These are phyloP conservation scores for Ligustrum vulgare DNA, from an alignment of 257 asterid species.

Conservation along the genomic window DNA sequence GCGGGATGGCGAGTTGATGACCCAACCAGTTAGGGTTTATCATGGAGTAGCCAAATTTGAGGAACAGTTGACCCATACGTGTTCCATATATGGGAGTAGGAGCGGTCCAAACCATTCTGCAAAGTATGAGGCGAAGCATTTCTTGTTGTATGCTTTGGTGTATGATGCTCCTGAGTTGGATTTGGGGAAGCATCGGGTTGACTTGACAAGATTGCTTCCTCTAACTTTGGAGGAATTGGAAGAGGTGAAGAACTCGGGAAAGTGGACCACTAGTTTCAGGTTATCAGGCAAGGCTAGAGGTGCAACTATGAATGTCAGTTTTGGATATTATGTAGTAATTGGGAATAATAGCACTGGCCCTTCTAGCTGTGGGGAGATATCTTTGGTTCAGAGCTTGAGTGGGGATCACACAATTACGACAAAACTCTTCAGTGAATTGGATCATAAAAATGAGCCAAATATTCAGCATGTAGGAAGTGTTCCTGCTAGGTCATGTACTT, in stretches of 20 bases:
- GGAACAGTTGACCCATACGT: conserved; percentile 67
- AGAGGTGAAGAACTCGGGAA: conserved; percentile 81
- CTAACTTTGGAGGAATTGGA: conserved; percentile 82
- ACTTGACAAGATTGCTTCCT: conserved; percentile 90
- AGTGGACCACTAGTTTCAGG: conserved; percentile 91
- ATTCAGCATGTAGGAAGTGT: conserved; percentile 57
- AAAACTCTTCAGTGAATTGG: conserved; percentile 29
- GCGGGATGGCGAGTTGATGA: conserved; percentile 67
- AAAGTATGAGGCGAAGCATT: conserved; percentile 81
- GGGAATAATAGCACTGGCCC: conserved; percentile 38
- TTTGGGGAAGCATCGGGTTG: conserved; percentile 84
- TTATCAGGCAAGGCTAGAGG: conserved; percentile 83
- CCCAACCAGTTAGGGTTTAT: conserved; percentile 55
- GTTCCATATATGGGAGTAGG: conserved; percentile 76
- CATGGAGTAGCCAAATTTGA: conserved; percentile 77
- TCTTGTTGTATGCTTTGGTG: conserved; percentile 65
- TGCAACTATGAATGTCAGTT: conserved; percentile 76
- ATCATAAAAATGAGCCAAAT: conserved; percentile 33
- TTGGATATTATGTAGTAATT: conserved; percentile 52
- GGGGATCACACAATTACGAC: conserved; percentile 35
- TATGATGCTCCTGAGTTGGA: conserved; percentile 71
- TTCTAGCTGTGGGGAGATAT: conserved; percentile 28
- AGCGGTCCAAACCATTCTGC: conserved; percentile 80
- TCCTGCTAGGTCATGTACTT: conserved; percentile 48
- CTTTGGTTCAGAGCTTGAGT: conserved; percentile 33